Evolutionary conservation across 176 grass and related monocot genomes (phyloP), one percentile per base, ranked within the genome.

Genomic region (Aegilops longissima): DNA sequence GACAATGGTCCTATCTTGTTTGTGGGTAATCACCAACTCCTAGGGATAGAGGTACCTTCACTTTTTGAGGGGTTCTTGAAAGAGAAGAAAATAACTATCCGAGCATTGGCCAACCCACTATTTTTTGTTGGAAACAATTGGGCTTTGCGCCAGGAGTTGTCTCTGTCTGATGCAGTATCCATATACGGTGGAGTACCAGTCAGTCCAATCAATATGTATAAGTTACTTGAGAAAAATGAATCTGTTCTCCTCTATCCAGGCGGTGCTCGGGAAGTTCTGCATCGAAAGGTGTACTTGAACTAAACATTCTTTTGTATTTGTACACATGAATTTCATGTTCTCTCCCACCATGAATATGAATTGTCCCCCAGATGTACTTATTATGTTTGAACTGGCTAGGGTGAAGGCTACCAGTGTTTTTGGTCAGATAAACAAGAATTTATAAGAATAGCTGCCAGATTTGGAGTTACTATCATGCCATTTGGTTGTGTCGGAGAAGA

Each of bases 401-500:
- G 92, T 33, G 96, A 98, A 92, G 79, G 80, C 80, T 92, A 95
- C 79, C 82, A 91, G 51, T 85, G 91, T 35, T 90, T 98, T 91
- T 95, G 96, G 93, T 92, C 92, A 38, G 84, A 94, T 3, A 86
- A 92, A 71, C 93, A 90, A 82, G 96, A 98, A 90, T 98, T 98
- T 82, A 93, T 95, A 35, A 92, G 96, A 70, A 98, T 98, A 93
- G 93, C 96, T 18, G 93, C 92, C 20, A 86, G 90, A 12, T 98
- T 98, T 88, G 96, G 92, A 51, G 96, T 71, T 73, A 95, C 93
- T 67, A 81, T 98, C 61, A 70, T 98, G 79, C 95, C 95, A 59
- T 98, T 98, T 92, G 95, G 95, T 9, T 88, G 44, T 42, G 93
- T 98, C 38, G 91, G 95, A 77, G 95, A 98, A 91, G 95, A 95